These are phyloP conservation scores for Nephelium lappaceum DNA, from an alignment of 345 rosid genomes.

Conservation along the genomic window DNA sequence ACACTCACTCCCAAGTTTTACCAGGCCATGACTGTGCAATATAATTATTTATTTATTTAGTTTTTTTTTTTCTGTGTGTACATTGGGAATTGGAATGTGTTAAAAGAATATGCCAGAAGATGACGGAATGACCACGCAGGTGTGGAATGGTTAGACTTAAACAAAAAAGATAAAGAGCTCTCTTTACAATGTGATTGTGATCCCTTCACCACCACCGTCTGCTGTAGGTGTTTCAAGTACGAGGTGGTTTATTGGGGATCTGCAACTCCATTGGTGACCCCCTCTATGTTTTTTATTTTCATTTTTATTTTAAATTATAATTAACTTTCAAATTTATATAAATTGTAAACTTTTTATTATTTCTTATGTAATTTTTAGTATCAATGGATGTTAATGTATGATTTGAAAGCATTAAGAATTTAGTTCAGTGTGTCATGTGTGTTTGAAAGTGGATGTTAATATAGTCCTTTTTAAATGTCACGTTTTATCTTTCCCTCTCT, in stretches of 20 bases:
- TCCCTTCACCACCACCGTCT: conserved; percentile 1
- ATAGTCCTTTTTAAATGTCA: too few species aligned
- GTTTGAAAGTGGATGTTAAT: too few species aligned
- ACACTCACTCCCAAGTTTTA: conserved; percentile 47
- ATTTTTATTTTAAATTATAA: too few species aligned
- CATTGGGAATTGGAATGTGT: conserved; percentile 38
- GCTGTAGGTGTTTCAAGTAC: conserved; percentile 13
- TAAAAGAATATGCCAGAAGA: conserved; percentile 20
- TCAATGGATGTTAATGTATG: too few species aligned
- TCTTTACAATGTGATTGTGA: conserved; percentile 24
- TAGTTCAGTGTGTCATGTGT: too few species aligned
- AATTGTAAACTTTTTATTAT: too few species aligned
- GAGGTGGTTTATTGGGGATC: conserved; percentile 50
- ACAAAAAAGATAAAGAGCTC: conserved; percentile 7
- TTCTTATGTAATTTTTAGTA: too few species aligned
- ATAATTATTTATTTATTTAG: not conserved
- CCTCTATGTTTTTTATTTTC: not conserved
- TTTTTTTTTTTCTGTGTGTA: not conserved
- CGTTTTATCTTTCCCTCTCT: too few species aligned
- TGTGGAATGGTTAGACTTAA: too few species aligned
- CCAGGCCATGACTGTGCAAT: conserved; percentile 22
- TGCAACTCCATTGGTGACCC: conserved; percentile 22
- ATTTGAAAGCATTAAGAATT: too few species aligned
- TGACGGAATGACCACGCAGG: conserved; percentile 46
- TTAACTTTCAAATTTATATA: too few species aligned